Base-by-base conservation (phyloP, 257 asterid genomes). In the Voacanga thouarsii region DNA sequence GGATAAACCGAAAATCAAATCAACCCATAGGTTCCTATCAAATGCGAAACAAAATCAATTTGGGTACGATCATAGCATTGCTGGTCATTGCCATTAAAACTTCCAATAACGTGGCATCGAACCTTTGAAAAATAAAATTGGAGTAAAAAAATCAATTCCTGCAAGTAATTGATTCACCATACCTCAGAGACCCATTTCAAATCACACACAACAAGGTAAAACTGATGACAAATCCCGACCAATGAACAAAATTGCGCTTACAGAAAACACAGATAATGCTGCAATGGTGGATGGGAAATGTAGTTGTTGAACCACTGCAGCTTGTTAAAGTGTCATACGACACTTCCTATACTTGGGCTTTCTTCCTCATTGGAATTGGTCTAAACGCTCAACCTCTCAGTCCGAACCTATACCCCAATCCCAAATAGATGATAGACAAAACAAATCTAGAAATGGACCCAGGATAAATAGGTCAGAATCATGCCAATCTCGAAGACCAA, bases 331-430 rank as follows among this genome's bases (percentile, higher is more conserved):
- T 85, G 93, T 91, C 97, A 87, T 88, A 91, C 97, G 94, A 89
- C 97, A 91, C 97, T 91, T 91, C 97, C 94, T 91, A 91, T 91
- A 71, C 91, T 76, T 84, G 90, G 96, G 96, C 86, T 72, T 77
- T 89, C 89, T 91, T 91, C 96, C 86, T 91, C 96, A 91, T 77
- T 6, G 90, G 89, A 30, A 64, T 14, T 30, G 10, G 0, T 4
- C n/a, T 21, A 5, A 19, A 63, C 0, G 0, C 41, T 12, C 7
- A 60, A n/a, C 3, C 30, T 21, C n/a, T n/a, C 18, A 18, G 7
- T 26, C 66, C 11, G 6, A 23, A 67, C 21, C 47, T 10, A 67
- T 37, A 37, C 49, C 28, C 28, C 33, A 66, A 15, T 18, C 43
- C 44, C 23, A 3, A 57, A 57, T 43, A 43, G 47, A 4, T 43